phyloP scores from a whole-genome alignment of 2,329 filamentous ascomycete species.

The Mycogone perniciosa region DNA sequence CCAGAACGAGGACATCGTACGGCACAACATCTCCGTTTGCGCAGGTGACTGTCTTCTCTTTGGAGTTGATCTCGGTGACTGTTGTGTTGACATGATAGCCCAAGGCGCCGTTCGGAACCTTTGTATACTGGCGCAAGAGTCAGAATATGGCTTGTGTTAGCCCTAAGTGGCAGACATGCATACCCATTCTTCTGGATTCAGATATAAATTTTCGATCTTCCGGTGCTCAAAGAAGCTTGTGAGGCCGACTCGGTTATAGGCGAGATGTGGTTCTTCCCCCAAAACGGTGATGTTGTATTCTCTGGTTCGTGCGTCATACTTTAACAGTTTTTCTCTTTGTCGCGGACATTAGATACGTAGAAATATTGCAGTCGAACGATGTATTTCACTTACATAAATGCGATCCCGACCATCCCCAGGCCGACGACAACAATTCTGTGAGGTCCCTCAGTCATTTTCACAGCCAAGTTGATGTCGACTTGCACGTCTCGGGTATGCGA shows the following conservation, averaged over 20 bases:
- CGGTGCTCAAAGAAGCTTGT: conserved; percentile 86
- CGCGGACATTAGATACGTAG: neutral
- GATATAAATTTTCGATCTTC: conserved; percentile 77
- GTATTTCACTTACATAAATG: conserved; percentile 64
- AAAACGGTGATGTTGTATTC: conserved; percentile 81
- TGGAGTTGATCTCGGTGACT: conserved; percentile 57
- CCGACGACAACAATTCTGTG: conserved; percentile 67
- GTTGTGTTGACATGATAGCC: conserved; percentile 69
- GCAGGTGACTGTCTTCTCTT: conserved; percentile 61
- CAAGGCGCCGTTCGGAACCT: conserved; percentile 60
- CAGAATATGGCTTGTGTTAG: neutral
- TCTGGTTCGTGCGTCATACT: conserved; percentile 67
- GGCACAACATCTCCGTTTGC: conserved; percentile 61
- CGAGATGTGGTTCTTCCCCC: conserved; percentile 79
- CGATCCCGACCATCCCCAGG: conserved; percentile 85
- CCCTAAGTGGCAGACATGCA: neutral
- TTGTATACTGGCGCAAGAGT: conserved; percentile 49
- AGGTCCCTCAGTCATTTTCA: neutral
- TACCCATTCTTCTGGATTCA: conserved; percentile 81
- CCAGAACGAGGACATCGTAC: conserved; percentile 78
- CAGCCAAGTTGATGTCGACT: neutral
- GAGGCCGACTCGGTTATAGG: conserved; percentile 85
- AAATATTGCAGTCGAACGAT: neutral
- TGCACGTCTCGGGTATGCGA: neutral
- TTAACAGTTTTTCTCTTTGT: conserved; percentile 76